Evolutionary conservation across 805 yeast genomes (phyloP).

Genomic region (Wickerhamomyces silvicola): DNA sequence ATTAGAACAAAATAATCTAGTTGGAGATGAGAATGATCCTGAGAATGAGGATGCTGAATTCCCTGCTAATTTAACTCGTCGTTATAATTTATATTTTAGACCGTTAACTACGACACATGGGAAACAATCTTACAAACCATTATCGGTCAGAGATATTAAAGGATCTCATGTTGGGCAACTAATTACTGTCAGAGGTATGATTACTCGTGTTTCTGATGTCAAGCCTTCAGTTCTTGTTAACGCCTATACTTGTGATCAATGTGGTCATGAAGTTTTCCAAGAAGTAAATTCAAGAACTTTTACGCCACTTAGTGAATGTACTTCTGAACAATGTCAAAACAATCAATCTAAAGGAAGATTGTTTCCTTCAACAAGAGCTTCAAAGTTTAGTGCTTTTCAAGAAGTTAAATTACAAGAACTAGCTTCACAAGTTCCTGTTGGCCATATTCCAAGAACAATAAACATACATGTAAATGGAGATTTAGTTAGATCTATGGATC

Average conservation of each 20-base stretch:
- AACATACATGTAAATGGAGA: slow-evolving; percentile 89
- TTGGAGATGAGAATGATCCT: slow-evolving; percentile 22
- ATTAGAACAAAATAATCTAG: slow-evolving; percentile 34
- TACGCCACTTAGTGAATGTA: slow-evolving; percentile 84
- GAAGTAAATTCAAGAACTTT: slow-evolving; percentile 82
- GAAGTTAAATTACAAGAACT: slow-evolving; percentile 93
- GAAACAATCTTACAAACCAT: slow-evolving; percentile 37
- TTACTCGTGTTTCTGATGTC: slow-evolving; percentile 93
- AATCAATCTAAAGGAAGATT: slow-evolving; percentile 85
- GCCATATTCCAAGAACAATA: slow-evolving; percentile 90
- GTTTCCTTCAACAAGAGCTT: slow-evolving; percentile 90
- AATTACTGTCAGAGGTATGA: slow-evolving; percentile 89
- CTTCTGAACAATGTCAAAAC: slow-evolving; percentile 68
- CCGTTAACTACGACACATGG: slow-evolving; percentile 49
- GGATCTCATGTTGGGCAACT: slow-evolving; percentile 80
- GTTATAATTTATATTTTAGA: slow-evolving; percentile 81
- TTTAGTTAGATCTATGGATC: slow-evolving; percentile 76
- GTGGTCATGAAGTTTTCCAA: slow-evolving; percentile 96
- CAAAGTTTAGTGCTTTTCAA: slow-evolving; percentile 91
- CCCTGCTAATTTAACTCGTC: slow-evolving; percentile 80
- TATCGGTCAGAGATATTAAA: slow-evolving; percentile 85
- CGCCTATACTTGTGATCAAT: slow-evolving; percentile 95
- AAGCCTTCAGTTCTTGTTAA: slow-evolving; percentile 87
- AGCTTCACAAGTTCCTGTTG: slow-evolving; percentile 95
- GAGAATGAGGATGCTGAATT: slow-evolving; percentile 42